These are phyloP conservation scores for Penicillium subrubescens DNA, from an alignment of 495 filamentous ascomycete species.

Conservation along the genomic window DNA sequence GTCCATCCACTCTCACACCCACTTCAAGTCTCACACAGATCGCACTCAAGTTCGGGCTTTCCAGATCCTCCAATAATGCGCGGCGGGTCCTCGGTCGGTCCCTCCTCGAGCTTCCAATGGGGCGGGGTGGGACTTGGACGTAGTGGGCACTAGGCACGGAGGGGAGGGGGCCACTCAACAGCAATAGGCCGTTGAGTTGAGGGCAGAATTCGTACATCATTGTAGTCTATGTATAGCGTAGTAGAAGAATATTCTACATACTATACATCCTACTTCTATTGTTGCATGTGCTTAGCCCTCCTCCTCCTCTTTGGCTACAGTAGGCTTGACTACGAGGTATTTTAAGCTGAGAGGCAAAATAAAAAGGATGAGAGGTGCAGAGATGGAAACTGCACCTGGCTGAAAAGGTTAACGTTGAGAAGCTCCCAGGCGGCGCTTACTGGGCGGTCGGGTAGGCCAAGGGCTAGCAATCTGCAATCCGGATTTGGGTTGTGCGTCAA, in stretches of 20 bases:
- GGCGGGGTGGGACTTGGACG: not conserved
- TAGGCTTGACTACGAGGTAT: not conserved
- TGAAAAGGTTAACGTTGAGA: conserved; percentile 25
- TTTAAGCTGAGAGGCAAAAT: not conserved
- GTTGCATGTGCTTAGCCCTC: not conserved
- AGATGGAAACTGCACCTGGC: conserved; percentile 15
- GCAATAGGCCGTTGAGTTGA: not conserved
- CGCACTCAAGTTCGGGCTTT: not conserved
- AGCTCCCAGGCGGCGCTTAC: conserved; percentile 1
- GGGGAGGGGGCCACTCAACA: not conserved
- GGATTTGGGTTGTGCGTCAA: conserved; percentile 1
- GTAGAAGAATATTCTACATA: not conserved
- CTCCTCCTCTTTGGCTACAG: not conserved
- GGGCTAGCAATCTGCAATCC: not conserved
- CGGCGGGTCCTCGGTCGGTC: not conserved
- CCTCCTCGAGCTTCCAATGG: not conserved
- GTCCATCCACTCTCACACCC: not conserved
- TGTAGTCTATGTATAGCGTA: no score
- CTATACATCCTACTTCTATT: no score
- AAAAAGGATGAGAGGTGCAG: not conserved
- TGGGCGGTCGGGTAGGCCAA: conserved; percentile 1
- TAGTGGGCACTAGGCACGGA: not conserved
- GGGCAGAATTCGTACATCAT: not conserved
- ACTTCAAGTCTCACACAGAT: conserved; percentile 10
- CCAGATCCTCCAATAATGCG: conserved; percentile 20